A percentile compares a stretch with the other conserved stretches of the same genome.
Evolutionary conservation across 495 filamentous ascomycete genomes (phyloP).

Genomic region (Pseudevernia furfuracea): DNA sequence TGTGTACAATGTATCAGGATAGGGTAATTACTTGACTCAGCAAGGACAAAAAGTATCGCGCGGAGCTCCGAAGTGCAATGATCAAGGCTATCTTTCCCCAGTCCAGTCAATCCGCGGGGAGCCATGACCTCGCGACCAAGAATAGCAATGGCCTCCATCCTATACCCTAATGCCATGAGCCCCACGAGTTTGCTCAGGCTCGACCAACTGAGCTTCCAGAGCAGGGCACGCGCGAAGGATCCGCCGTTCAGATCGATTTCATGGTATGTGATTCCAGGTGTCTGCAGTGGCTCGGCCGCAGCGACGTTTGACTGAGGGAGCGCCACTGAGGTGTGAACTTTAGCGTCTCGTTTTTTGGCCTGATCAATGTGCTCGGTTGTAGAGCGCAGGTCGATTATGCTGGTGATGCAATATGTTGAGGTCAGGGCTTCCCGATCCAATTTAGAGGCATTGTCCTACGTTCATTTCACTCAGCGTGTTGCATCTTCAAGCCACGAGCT

Average conservation of each 20-base stretch:
- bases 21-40: constrained; percentile 45
- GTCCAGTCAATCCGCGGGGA: constrained; percentile 56
- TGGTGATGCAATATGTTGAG: constrained; percentile 57
- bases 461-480: not conserved
- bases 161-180: constrained; percentile 57
- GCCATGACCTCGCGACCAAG: constrained; percentile 62
- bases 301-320: constrained; percentile 39
- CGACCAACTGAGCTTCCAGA: constrained; percentile 61
- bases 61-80: constrained; percentile 55
- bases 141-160: constrained; percentile 57
- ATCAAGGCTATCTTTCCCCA: constrained; percentile 59
- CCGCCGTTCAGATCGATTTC: constrained; percentile 67
- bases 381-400: constrained; percentile 71
- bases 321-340: constrained; percentile 31
- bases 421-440: constrained; percentile 52
- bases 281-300: constrained; percentile 40
- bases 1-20: constrained; percentile 74
- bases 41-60: constrained; percentile 45
- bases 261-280: constrained; percentile 52
- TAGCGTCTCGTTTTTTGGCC: constrained; percentile 51
- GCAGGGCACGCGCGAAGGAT: constrained; percentile 57
- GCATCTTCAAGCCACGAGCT: not conserved
- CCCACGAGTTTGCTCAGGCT: constrained; percentile 53
- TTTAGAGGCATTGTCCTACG: constrained; percentile 57
- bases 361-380: constrained; percentile 69